A percentile compares a stretch with the other conserved stretches of the same genome.
Evolutionary conservation across 805 yeast genomes (phyloP).

Genomic region (Suhomyces faveliae): DNA sequence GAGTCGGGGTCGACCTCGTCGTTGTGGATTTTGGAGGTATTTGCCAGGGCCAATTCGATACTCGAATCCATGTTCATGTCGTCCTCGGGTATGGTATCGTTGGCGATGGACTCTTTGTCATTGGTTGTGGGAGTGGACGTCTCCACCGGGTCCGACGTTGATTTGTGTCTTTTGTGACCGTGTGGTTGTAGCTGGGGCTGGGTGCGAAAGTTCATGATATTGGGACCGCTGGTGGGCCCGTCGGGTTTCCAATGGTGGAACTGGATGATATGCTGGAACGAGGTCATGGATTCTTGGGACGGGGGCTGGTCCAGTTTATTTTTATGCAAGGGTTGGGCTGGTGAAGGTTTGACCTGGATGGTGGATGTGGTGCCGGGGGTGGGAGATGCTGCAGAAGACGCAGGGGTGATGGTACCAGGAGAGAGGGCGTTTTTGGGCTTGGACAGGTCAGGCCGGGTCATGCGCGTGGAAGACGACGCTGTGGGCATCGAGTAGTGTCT

Average conservation of each 20-base stretch:
- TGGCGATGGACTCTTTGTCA: not conserved
- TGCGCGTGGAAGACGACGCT: constrained; percentile 16
- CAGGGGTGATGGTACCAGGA: constrained; percentile 1
- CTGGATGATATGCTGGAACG: constrained; percentile 51
- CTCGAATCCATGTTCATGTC: constrained; percentile 16
- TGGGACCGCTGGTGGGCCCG: constrained; percentile 18
- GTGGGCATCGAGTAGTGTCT: constrained; percentile 46
- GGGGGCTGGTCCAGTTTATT: constrained; percentile 31
- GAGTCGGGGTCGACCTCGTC: constrained; percentile 9
- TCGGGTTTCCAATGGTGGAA: constrained; percentile 60
- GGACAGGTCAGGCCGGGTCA: not conserved
- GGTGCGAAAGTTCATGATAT: constrained; percentile 9
- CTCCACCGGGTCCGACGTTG: constrained; percentile 29
- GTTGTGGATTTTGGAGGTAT: constrained; percentile 5
- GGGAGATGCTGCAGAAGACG: constrained; percentile 12
- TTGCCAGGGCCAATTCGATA: constrained; percentile 3
- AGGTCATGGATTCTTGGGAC: constrained; percentile 44
- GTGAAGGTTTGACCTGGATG: constrained; percentile 42
- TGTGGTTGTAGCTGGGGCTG: constrained; percentile 10
- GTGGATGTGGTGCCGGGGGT: constrained; percentile 28
- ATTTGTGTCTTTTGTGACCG: constrained; percentile 40
- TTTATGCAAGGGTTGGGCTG: constrained; percentile 40
- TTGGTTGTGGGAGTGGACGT: too few species aligned
- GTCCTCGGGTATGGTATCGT: constrained; percentile 9
- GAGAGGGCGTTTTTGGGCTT: not conserved